These are phyloP conservation scores for Fusarium armeniacum DNA, from an alignment of 2,329 filamentous ascomycete species.

Conservation along the genomic window DNA sequence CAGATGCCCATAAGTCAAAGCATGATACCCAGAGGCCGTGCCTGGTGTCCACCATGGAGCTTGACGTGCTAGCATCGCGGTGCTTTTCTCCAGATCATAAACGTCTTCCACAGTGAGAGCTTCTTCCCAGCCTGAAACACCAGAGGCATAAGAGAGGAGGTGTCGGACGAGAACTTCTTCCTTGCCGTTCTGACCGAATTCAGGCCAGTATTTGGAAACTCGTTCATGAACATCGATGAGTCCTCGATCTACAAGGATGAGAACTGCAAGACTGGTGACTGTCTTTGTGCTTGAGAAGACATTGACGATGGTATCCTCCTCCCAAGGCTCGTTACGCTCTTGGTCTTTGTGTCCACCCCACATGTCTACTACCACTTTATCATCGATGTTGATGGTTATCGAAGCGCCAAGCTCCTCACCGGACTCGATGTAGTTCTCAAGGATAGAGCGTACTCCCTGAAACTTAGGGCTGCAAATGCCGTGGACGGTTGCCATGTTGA, in stretches of 20 bases:
- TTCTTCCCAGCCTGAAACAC: conserved; percentile 17
- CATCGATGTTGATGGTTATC: conserved; percentile 6
- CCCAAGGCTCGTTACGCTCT: background rate
- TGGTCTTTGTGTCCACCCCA: conserved; percentile 16
- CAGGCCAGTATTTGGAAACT: conserved; percentile 35
- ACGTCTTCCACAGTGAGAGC: background rate
- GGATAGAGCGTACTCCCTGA: background rate
- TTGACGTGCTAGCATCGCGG: background rate
- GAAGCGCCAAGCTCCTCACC: conserved; percentile 10
- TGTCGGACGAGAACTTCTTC: conserved; percentile 16
- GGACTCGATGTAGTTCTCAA: background rate
- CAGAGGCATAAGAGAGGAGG: conserved; percentile 17
- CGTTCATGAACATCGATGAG: background rate
- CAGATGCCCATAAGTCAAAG: background rate
- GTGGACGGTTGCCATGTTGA: background rate
- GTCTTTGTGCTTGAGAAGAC: conserved; percentile 35
- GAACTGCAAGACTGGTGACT: conserved; percentile 29
- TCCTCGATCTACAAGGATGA: conserved; percentile 29
- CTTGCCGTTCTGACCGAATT: conserved; percentile 33
- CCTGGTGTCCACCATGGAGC: conserved; percentile 17
- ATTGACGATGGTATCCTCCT: conserved; percentile 12
- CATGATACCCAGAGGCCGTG: background rate
- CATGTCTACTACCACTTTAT: background rate
- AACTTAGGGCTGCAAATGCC: background rate
- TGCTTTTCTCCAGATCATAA: background rate